Evolutionary conservation across 495 filamentous ascomycete species (phyloP).

Genomic region (Polyplosphaeria fusca): DNA sequence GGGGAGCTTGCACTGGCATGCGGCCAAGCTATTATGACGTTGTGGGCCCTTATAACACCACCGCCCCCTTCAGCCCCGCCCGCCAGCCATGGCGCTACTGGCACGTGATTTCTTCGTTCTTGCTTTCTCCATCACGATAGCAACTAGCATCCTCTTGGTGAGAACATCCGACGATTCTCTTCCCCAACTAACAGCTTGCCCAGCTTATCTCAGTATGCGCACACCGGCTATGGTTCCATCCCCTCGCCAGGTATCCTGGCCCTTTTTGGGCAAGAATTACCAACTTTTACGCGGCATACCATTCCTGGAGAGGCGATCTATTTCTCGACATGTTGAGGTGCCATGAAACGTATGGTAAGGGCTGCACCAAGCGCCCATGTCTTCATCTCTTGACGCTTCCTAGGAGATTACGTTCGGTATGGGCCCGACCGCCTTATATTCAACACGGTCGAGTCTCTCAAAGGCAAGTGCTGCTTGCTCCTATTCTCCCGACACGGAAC

Average conservation of each 20-base stretch:
- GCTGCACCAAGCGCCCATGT: background rate
- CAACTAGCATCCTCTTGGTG: background rate
- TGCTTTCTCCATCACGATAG: background rate
- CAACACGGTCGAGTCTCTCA: constrained; percentile 4
- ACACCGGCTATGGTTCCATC: constrained; percentile 14
- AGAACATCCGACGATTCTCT: background rate
- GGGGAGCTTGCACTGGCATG: background rate
- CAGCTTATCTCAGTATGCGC: constrained; percentile 1
- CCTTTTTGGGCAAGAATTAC: constrained; percentile 16
- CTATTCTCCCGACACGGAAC: background rate
- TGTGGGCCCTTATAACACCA: background rate
- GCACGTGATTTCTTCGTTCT: background rate
- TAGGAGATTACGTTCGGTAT: constrained; percentile 17
- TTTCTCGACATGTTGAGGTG: constrained; percentile 4
- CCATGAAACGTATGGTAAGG: constrained; percentile 11
- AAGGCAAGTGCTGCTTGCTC: background rate
- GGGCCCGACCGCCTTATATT: constrained; percentile 31
- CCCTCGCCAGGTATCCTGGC: constrained; percentile 21
- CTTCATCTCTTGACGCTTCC: background rate
- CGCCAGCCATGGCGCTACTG: background rate
- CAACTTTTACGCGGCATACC: constrained; percentile 8
- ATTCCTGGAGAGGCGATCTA: constrained; percentile 5
- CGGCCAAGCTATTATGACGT: background rate
- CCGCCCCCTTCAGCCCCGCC: background rate
- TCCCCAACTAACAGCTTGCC: background rate